Evolutionary conservation across 257 asterid genomes (phyloP).

Genomic region (Fraxinus quadrangulata): DNA sequence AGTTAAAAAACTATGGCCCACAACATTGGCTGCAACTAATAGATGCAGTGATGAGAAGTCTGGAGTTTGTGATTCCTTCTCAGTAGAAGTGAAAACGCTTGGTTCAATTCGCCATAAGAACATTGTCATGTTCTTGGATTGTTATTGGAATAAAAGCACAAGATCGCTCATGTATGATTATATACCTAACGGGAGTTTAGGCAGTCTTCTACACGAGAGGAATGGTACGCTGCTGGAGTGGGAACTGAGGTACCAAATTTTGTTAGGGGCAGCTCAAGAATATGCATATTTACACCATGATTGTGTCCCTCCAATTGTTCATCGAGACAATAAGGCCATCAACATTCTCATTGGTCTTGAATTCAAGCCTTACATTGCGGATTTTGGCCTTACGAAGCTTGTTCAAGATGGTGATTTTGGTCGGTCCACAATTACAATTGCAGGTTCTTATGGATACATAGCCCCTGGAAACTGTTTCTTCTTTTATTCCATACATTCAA

Average conservation of each 20-base stretch:
- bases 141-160: conserved; percentile 75
- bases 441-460: conserved; percentile 86
- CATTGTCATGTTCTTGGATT: conserved; percentile 80
- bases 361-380: conserved; percentile 86
- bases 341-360: conserved; percentile 79
- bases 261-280: conserved; percentile 87
- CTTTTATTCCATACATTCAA: background rate
- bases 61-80: conserved; percentile 62
- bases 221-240: conserved; percentile 62
- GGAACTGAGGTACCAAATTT: conserved; percentile 70
- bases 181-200: conserved; percentile 88
- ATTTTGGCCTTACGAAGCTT: conserved; percentile 80
- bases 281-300: conserved; percentile 80
- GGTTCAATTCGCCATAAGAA: conserved; percentile 84
- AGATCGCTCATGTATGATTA: conserved; percentile 83
- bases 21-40: conserved; percentile 31
- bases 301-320: conserved; percentile 83
- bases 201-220: conserved; percentile 66
- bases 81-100: conserved; percentile 75
- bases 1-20: conserved; percentile 76
- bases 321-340: conserved; percentile 83
- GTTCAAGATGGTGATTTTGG: conserved; percentile 65
- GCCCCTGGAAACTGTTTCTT: conserved; percentile 66
- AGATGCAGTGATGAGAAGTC: conserved; percentile 17
- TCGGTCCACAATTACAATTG: conserved; percentile 68